Percentiles rank a stretch among this genome's conserved stretches.
Conservation (phyloP, 108 stramenopile species). For the Asterionellopsis glacialis region DNA sequence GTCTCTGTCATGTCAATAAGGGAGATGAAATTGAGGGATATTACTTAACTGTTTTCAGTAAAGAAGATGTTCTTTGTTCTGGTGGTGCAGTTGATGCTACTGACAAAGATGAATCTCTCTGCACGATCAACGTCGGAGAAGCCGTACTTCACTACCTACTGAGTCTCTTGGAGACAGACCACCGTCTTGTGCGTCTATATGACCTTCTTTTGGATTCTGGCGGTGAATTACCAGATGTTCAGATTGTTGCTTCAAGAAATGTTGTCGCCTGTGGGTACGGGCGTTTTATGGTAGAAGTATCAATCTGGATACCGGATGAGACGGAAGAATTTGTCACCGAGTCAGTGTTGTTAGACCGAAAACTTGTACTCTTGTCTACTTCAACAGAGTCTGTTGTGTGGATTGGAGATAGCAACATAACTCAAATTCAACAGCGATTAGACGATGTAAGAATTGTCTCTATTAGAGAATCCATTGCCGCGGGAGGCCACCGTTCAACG, state of each 20-base stretch:
- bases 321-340: conserved; percentile 5
- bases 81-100: neutral
- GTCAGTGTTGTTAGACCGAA: conserved; percentile 20
- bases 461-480: conserved; percentile 1
- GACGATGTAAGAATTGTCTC: conserved; percentile 16
- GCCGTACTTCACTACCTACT: conserved; percentile 37
- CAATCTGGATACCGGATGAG: conserved; percentile 25
- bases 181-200: conserved; percentile 14
- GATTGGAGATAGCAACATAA: conserved; percentile 27
- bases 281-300: conserved; percentile 43
- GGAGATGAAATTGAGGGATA: conserved; percentile 1
- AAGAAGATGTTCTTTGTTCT: conserved; percentile 27
- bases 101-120: conserved; percentile 10
- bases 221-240: conserved; percentile 23
- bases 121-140: conserved; percentile 28
- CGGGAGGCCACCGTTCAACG: neutral
- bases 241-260: conserved; percentile 17
- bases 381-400: conserved; percentile 33
- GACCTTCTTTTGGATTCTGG: conserved; percentile 16
- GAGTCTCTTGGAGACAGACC: conserved; percentile 18
- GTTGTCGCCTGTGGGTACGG: conserved; percentile 54
- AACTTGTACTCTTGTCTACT: conserved; percentile 38
- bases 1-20: conserved; percentile 27
- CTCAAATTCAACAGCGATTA: neutral
- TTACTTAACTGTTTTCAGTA: conserved; percentile 22